These are phyloP conservation scores for Colletotrichum siamense DNA, from an alignment of 2,329 filamentous ascomycete genomes.

Conservation along the genomic window DNA sequence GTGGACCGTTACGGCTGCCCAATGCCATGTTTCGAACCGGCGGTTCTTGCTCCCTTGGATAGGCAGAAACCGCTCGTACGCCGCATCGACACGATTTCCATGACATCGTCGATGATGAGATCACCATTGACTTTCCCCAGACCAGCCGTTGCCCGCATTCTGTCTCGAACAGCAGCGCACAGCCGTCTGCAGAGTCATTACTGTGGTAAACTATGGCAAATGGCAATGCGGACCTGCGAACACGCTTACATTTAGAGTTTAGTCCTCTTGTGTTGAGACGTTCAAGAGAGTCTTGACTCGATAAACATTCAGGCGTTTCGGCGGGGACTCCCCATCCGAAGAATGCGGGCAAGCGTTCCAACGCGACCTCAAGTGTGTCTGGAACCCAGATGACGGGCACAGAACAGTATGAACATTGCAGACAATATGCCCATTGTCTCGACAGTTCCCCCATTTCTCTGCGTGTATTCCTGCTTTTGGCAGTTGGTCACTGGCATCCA, in stretches of 20 bases:
- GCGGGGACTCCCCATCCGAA: slow-evolving; percentile 9
- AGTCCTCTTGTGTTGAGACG: not conserved
- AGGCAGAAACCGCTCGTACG: not conserved
- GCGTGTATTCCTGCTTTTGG: not conserved
- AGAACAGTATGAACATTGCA: not conserved
- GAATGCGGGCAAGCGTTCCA: slow-evolving; percentile 1
- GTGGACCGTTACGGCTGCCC: not conserved
- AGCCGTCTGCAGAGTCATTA: not conserved
- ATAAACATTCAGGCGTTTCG: slow-evolving; percentile 2
- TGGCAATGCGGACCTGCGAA: not conserved
- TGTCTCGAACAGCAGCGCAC: not conserved
- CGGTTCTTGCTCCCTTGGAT: not conserved
- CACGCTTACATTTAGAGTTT: not conserved
- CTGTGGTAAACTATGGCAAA: not conserved
- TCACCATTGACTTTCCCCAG: not conserved
- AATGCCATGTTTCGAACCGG: slow-evolving; percentile 10
- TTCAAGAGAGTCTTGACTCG: slow-evolving; percentile 1
- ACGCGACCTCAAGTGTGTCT: not conserved
- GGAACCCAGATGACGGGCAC: not conserved
- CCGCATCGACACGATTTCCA: not conserved
- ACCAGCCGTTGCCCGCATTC: not conserved
- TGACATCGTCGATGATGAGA: not conserved
- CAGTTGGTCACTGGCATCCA: not conserved
- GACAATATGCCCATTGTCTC: not conserved
- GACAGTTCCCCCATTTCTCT: not conserved